Percentiles rank a stretch among this genome's conserved stretches.
phyloP scores from a whole-genome alignment of 768 basidiomycete species.

The Tricholomella constricta region DNA sequence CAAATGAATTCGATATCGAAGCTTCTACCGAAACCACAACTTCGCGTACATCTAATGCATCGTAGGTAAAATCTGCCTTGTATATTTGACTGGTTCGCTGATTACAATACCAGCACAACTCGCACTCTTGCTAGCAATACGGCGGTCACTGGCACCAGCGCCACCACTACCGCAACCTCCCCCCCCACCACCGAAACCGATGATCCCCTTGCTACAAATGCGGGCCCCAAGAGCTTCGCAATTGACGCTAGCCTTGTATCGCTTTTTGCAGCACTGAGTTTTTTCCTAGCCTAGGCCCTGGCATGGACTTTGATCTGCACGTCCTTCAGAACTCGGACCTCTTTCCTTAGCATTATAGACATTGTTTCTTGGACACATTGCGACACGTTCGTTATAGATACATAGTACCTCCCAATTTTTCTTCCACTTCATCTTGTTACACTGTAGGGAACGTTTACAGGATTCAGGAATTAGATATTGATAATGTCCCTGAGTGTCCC shows the following conservation, averaged over 20 bases:
- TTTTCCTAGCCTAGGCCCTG: constrained; percentile 14
- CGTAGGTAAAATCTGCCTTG: constrained; percentile 21
- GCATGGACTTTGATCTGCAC: neutral
- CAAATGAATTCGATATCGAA: constrained; percentile 54
- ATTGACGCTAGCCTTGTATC: constrained; percentile 29
- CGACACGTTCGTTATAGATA: no score
- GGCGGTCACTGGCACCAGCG: constrained; percentile 10
- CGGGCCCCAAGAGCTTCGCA: neutral
- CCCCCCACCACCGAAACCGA: neutral
- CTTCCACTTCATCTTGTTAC: no score
- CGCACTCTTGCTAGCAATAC: constrained; percentile 11
- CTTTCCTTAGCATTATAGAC: neutral
- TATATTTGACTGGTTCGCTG: neutral
- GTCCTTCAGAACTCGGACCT: neutral
- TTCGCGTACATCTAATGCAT: constrained; percentile 15
- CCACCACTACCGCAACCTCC: constrained; percentile 15
- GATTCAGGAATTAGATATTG: no score
- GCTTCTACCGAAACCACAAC: constrained; percentile 20
- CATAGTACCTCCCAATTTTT: no score
- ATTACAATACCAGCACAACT: neutral
- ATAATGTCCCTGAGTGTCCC: no score
- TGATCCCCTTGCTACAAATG: neutral
- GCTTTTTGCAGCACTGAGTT: constrained; percentile 25
- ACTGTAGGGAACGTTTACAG: no score
- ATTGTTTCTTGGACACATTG: neutral